Conservation (phyloP, 2,329 filamentous ascomycete genomes). For the Penicillium sp. region DNA sequence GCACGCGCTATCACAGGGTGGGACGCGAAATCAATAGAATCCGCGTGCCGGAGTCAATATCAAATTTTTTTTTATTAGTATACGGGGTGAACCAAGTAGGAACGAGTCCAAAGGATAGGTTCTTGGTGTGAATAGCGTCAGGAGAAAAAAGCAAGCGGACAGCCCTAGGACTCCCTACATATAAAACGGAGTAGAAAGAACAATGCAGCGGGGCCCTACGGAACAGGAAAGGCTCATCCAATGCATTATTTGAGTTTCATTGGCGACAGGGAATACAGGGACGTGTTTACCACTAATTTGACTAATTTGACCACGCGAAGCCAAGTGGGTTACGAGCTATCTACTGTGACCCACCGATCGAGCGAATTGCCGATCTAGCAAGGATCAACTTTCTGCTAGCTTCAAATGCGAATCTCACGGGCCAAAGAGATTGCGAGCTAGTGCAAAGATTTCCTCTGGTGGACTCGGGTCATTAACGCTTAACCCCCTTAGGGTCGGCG, state of each 20-base stretch:
- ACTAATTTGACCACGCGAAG: conserved; percentile 14
- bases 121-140: conserved; percentile 1
- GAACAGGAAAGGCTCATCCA: not conserved
- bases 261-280: conserved; percentile 3
- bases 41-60: not conserved
- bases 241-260: conserved; percentile 17
- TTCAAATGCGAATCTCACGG: not conserved
- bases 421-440: conserved; percentile 11
- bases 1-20: not conserved
- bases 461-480: not conserved
- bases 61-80: not conserved
- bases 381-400: conserved; percentile 16
- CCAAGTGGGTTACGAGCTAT: conserved; percentile 8
- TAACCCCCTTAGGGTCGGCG: conserved; percentile 5
- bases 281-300: conserved; percentile 1
- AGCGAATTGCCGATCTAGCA: conserved; percentile 18
- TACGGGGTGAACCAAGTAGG: not conserved
- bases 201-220: conserved; percentile 10
- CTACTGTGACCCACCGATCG: conserved; percentile 21
- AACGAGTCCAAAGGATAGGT: not conserved
- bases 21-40: not conserved
- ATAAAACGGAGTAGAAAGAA: conserved; percentile 5
- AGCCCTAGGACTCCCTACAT: conserved; percentile 18
- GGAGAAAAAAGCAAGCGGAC: not conserved
- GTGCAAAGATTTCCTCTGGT: not conserved